phyloP scores from a whole-genome alignment of 2,329 filamentous ascomycete genomes.

The Scleromitrula shiraiana region DNA sequence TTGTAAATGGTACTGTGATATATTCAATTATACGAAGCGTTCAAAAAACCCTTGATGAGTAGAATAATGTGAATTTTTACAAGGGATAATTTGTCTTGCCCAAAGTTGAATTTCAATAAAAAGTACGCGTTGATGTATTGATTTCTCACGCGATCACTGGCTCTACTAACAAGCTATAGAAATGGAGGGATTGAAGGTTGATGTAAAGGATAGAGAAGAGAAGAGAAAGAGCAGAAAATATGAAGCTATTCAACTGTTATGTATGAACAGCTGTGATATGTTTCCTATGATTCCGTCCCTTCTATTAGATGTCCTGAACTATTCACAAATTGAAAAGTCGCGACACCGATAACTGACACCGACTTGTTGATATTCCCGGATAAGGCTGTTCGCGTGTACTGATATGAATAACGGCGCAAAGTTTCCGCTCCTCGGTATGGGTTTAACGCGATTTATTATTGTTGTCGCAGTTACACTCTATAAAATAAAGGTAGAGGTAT shows the following conservation, averaged over 20 bases:
- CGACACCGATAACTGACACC: too few species aligned
- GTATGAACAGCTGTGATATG: neutral
- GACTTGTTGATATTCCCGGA: too few species aligned
- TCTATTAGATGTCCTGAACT: too few species aligned
- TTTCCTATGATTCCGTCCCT: neutral
- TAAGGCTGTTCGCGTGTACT: too few species aligned
- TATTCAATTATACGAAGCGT: constrained; percentile 19
- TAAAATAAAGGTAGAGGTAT: too few species aligned
- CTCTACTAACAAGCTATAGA: constrained; percentile 29
- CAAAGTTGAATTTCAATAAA: constrained; percentile 22
- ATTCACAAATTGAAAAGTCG: neutral
- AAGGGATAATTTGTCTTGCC: constrained; percentile 17
- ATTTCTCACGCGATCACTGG: constrained; percentile 28
- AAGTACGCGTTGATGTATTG: constrained; percentile 21
- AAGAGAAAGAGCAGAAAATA: constrained; percentile 15
- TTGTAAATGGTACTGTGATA: constrained; percentile 30
- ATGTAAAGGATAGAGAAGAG: too few species aligned
- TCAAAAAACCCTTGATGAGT: constrained; percentile 20
- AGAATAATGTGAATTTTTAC: constrained; percentile 21
- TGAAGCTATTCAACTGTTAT: constrained; percentile 24
- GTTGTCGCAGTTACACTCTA: too few species aligned
- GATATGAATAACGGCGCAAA: too few species aligned
- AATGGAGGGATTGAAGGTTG: too few species aligned
- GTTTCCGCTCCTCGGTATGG: too few species aligned
- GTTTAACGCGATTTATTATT: too few species aligned